phyloP scores from a whole-genome alignment of 2,329 filamentous ascomycete genomes.

The Neurospora sp. region DNA sequence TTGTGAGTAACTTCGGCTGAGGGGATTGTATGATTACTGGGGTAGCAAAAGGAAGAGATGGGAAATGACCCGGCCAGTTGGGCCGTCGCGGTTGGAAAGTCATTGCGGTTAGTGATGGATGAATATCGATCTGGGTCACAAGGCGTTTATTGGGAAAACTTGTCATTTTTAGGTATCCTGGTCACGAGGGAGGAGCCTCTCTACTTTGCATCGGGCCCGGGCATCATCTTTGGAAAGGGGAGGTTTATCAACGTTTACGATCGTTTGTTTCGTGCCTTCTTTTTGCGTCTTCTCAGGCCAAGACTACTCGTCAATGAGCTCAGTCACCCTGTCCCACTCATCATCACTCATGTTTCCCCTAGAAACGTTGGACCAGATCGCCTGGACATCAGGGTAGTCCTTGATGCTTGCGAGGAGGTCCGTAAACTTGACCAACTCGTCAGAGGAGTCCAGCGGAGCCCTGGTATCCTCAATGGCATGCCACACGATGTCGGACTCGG shows the following conservation, averaged over 20 bases:
- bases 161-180: background rate
- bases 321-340: slow-evolving; percentile 42
- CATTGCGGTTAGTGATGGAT: background rate
- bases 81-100: background rate
- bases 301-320: slow-evolving; percentile 36
- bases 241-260: background rate
- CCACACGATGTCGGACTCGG: slow-evolving; percentile 76
- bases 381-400: slow-evolving; percentile 65
- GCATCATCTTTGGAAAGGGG: background rate
- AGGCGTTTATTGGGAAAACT: background rate
- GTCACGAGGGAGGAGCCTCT: background rate
- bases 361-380: slow-evolving; percentile 63
- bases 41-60: background rate
- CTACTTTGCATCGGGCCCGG: background rate
- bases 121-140: background rate
- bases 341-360: slow-evolving; percentile 42
- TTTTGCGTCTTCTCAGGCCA: background rate
- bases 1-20: too few relatives aligned
- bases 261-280: background rate
- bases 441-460: slow-evolving; percentile 48
- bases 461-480: slow-evolving; percentile 71
- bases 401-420: slow-evolving; percentile 50
- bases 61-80: too few relatives aligned
- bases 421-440: slow-evolving; percentile 45
- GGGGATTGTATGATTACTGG: background rate